These are phyloP conservation scores for Mortierella sp. DNA, from an alignment of 371 early-diverging fungal species.

Conservation along the genomic window DNA sequence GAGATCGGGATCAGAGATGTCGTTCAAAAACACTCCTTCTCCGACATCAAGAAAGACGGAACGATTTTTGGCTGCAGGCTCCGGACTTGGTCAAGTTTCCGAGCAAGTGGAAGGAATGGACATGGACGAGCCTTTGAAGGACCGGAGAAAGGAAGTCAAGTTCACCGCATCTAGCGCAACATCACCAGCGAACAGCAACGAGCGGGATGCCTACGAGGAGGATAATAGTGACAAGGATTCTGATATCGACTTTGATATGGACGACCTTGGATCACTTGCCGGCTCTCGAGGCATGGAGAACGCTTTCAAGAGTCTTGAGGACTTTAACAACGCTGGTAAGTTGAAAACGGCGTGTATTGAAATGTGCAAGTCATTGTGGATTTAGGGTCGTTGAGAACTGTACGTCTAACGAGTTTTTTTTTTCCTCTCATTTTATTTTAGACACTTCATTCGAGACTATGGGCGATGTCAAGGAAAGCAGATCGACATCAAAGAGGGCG, in stretches of 20 bases:
- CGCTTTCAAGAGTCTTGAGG: conserved; percentile 43
- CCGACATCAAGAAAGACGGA: conserved; percentile 11
- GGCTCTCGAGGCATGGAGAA: conserved; percentile 39
- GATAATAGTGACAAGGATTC: conserved; percentile 6
- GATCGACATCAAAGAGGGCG: background rate
- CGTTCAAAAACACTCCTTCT: conserved; percentile 28
- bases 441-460: conserved; percentile 33
- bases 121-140: background rate
- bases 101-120: conserved; percentile 2
- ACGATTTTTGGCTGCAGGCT: background rate
- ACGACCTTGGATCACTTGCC: conserved; percentile 37
- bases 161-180: conserved; percentile 9
- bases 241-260: conserved; percentile 13
- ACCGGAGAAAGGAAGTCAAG: conserved; percentile 14
- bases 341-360: background rate
- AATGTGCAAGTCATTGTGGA: no score
- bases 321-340: conserved; percentile 22
- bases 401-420: background rate
- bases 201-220: background rate
- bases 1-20: conserved; percentile 28
- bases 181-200: background rate
- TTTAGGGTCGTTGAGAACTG: no score
- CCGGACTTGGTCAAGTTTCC: background rate
- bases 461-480: background rate
- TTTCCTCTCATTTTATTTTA: background rate